A percentile compares a stretch with the other conserved stretches of the same genome.
Evolutionary conservation across 1,139 yeast species (phyloP).

Genomic region (Eremothecium coryli): DNA sequence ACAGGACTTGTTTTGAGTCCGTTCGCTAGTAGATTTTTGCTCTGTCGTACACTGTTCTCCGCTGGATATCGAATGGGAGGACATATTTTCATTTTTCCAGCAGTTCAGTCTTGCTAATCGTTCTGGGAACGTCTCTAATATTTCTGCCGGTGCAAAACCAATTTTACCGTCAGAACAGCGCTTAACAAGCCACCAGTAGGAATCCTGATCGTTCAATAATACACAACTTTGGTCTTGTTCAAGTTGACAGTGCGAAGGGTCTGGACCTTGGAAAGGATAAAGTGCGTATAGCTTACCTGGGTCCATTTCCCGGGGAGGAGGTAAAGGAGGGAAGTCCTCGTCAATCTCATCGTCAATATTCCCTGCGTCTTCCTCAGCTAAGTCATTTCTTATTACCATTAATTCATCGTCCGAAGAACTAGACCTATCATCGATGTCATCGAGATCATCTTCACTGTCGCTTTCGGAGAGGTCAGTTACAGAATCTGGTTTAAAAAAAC

Average conservation of each 20-base stretch:
- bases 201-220: slow-evolving; percentile 77
- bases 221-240: slow-evolving; percentile 74
- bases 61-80: slow-evolving; percentile 15
- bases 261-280: slow-evolving; percentile 84
- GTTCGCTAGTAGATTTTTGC: not conserved
- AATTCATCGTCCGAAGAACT: slow-evolving; percentile 9
- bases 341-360: slow-evolving; percentile 21
- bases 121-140: slow-evolving; percentile 85
- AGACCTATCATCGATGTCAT: slow-evolving; percentile 4
- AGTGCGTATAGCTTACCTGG: slow-evolving; percentile 80
- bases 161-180: slow-evolving; percentile 60
- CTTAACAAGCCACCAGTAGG: slow-evolving; percentile 94
- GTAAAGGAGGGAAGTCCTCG: slow-evolving; percentile 44
- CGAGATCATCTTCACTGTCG: slow-evolving; percentile 6
- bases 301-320: slow-evolving; percentile 76
- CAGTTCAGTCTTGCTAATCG: slow-evolving; percentile 86
- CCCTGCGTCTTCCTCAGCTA: slow-evolving; percentile 5
- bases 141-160: slow-evolving; percentile 96
- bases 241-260: slow-evolving; percentile 83
- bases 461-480: not conserved
- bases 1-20: slow-evolving; percentile 10
- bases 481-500: not conserved
- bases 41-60: too few species aligned
- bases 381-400: slow-evolving; percentile 3
- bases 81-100: slow-evolving; percentile 72